A percentile compares a stretch with the other conserved stretches of the same genome.
phyloP scores from a whole-genome alignment of 768 basidiomycete species.

The Russula sp. region DNA sequence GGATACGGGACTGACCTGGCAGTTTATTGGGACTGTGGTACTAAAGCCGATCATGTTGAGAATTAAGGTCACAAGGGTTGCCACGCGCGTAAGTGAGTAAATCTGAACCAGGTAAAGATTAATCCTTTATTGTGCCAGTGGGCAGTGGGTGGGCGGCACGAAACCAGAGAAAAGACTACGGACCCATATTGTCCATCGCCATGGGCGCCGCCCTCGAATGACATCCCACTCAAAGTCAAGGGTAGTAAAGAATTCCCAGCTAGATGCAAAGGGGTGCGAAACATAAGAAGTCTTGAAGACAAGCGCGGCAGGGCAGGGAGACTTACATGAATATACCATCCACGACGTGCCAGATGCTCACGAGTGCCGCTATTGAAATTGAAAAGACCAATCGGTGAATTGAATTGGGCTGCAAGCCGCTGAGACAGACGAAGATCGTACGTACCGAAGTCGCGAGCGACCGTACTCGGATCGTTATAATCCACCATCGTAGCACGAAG shows the following conservation, averaged over 20 bases:
- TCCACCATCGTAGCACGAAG: conserved; percentile 11
- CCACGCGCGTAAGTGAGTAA: conserved; percentile 12
- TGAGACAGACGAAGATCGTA: neutral
- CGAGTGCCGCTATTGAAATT: neutral
- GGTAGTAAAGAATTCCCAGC: conserved; percentile 7
- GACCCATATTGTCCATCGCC: conserved; percentile 15
- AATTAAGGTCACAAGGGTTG: conserved; percentile 3
- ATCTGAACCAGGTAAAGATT: neutral
- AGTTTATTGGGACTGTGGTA: neutral
- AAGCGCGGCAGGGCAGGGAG: neutral
- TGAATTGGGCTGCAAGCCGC: neutral
- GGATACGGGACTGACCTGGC: conserved; percentile 6
- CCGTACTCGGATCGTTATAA: neutral
- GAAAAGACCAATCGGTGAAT: neutral
- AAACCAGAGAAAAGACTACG: neutral
- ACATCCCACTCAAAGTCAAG: conserved; percentile 5
- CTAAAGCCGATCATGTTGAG: conserved; percentile 1
- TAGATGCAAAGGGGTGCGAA: neutral
- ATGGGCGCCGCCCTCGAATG: neutral
- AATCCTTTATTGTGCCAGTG: neutral
- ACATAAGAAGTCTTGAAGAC: neutral
- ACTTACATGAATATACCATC: conserved; percentile 3
- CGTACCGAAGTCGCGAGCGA: neutral
- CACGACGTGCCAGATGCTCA: neutral
- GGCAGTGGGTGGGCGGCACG: neutral